Evolutionary conservation across 108 stramenopile genomes (phyloP).

Genomic region (Mayamaea pseudoterrestris): DNA sequence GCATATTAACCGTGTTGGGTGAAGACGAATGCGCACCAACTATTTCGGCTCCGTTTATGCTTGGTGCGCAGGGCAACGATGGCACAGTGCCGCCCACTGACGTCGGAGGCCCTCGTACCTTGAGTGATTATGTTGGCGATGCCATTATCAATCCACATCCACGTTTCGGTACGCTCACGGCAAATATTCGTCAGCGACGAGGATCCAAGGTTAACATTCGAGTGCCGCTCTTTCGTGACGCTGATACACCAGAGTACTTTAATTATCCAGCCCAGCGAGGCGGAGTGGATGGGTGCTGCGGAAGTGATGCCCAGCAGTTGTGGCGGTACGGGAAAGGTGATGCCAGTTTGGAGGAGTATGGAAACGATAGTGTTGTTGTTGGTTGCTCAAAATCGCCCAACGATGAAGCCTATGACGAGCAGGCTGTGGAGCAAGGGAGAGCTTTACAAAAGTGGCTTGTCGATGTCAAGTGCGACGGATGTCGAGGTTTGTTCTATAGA

Average conservation of each 20-base stretch:
- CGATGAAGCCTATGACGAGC: conserved; percentile 42
- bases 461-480: conserved; percentile 75
- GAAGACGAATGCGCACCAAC: conserved; percentile 93
- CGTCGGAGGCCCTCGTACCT: conserved; percentile 76
- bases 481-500: conserved; percentile 73
- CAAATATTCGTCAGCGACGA: conserved; percentile 90
- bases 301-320: conserved; percentile 51
- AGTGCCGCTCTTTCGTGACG: conserved; percentile 90
- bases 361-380: conserved; percentile 56
- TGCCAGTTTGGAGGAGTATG: conserved; percentile 56
- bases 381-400: conserved; percentile 60
- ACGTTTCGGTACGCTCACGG: conserved; percentile 91
- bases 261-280: conserved; percentile 19
- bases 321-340: conserved; percentile 84
- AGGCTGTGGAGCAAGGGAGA: conserved; percentile 27
- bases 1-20: conserved; percentile 74
- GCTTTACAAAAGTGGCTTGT: conserved; percentile 80
- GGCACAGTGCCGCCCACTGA: conserved; percentile 56
- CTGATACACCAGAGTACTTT: conserved; percentile 79
- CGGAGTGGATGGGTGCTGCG: conserved; percentile 55
- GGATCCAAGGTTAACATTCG: conserved; percentile 89
- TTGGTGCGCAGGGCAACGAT: conserved; percentile 75
- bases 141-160: conserved; percentile 97
- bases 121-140: conserved; percentile 91
- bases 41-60: conserved; percentile 73